These are phyloP conservation scores for Tritrichomonas foetus DNA, from an alignment of 208 protist genomes.

Conservation along the genomic window DNA sequence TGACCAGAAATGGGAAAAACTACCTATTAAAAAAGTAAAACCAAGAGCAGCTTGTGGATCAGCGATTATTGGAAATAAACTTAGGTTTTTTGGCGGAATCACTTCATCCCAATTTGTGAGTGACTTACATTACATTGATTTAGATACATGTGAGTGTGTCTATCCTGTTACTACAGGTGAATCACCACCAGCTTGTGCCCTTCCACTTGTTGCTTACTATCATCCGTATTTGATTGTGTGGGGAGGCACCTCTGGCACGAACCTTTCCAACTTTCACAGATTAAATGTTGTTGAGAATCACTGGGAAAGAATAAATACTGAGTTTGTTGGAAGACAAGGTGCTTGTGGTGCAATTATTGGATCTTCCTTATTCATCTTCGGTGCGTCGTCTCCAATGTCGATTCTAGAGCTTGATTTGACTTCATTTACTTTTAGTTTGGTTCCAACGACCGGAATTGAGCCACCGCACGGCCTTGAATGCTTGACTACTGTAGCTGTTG, in stretches of 20 bases:
- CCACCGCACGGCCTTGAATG: not conserved
- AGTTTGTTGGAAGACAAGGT: not conserved
- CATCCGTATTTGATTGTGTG: conserved; percentile 3
- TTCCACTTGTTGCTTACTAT: conserved; percentile 13
- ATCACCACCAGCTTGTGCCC: not conserved
- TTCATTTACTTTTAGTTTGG: not conserved
- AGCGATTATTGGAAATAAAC: not conserved
- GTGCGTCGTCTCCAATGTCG: not conserved
- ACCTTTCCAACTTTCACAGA: not conserved
- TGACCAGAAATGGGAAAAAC: not conserved
- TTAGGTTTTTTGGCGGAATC: conserved; percentile 4
- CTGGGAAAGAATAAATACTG: not conserved
- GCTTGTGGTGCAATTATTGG: conserved; percentile 5
- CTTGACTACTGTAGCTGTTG: not conserved
- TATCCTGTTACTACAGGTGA: conserved; percentile 30
- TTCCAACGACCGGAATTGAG: not conserved
- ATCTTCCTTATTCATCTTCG: not conserved
- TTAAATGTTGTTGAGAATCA: not conserved
- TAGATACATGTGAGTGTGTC: not conserved
- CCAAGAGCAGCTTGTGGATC: not conserved
- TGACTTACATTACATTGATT: not conserved
- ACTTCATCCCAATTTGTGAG: not conserved
- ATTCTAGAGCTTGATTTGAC: not conserved
- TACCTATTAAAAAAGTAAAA: not conserved
- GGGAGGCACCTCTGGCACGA: not conserved